A percentile compares a stretch with the other conserved stretches of the same genome.
Conservation (phyloP, 345 rosid species). For the Lenwebbia sp. region DNA sequence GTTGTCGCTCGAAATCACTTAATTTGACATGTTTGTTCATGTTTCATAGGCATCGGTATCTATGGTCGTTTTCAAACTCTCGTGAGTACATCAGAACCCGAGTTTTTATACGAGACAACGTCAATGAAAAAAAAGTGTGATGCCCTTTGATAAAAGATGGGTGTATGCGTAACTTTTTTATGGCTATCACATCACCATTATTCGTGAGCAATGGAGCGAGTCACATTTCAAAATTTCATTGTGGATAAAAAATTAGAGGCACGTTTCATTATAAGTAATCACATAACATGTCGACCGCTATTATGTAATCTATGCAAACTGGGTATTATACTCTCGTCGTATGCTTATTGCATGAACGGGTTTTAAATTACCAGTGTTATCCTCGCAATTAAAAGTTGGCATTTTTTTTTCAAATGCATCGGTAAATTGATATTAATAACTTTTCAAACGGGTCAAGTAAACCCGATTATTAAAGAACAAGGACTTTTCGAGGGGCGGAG, state of each 20-base stretch:
- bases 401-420: neutral
- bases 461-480: neutral
- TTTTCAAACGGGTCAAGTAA: neutral
- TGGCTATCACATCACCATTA: fast-evolving
- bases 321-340: neutral
- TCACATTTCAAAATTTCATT: fast-evolving
- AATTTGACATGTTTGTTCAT: fast-evolving
- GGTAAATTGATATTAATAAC: neutral
- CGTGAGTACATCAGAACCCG: neutral
- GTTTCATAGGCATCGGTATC: neutral
- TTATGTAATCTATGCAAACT: neutral
- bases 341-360: fast-evolving
- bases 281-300: fast-evolving
- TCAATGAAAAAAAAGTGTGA: neutral
- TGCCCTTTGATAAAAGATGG: neutral
- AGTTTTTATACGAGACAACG: neutral
- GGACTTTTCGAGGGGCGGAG: neutral
- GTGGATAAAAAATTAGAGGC: neutral
- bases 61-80: neutral
- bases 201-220: fast-evolving
- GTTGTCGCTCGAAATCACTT: neutral
- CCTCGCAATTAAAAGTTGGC: neutral
- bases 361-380: neutral
- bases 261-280: neutral
- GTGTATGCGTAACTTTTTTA: neutral